These are phyloP conservation scores for Cladosporium sp. DNA, from an alignment of 2,329 filamentous ascomycete genomes.

Conservation along the genomic window DNA sequence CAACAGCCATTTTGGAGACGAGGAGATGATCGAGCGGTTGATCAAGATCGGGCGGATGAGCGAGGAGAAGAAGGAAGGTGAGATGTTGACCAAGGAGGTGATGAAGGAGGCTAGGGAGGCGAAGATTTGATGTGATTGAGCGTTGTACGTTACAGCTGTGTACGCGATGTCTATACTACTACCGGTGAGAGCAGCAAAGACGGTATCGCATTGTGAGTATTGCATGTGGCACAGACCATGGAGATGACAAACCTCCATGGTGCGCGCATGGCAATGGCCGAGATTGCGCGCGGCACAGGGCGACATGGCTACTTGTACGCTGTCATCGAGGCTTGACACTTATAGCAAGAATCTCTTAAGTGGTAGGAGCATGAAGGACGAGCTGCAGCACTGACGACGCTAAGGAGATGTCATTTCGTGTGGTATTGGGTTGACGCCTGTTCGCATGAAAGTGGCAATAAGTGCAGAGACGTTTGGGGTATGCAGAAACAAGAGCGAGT, in stretches of 20 bases:
- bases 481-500: constrained; percentile 10
- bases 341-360: neutral
- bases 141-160: neutral
- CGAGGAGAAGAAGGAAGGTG: constrained; percentile 51
- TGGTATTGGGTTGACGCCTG: constrained; percentile 2
- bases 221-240: neutral
- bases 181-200: neutral
- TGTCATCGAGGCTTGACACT: neutral
- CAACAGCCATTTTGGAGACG: constrained; percentile 64
- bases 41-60: constrained; percentile 58
- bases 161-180: neutral
- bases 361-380: constrained; percentile 3
- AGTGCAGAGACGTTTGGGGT: neutral
- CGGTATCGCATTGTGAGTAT: neutral
- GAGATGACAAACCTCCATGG: neutral
- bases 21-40: constrained; percentile 62
- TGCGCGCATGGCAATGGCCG: neutral
- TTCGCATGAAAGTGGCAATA: neutral
- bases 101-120: constrained; percentile 37
- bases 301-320: neutral
- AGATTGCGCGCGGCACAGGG: neutral
- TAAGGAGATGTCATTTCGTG: neutral
- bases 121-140: constrained; percentile 32
- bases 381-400: constrained; percentile 5
- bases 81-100: constrained; percentile 42